Evolutionary conservation across 2,329 filamentous ascomycete species (phyloP).

Genomic region (Tolypocladium guangdongense): DNA sequence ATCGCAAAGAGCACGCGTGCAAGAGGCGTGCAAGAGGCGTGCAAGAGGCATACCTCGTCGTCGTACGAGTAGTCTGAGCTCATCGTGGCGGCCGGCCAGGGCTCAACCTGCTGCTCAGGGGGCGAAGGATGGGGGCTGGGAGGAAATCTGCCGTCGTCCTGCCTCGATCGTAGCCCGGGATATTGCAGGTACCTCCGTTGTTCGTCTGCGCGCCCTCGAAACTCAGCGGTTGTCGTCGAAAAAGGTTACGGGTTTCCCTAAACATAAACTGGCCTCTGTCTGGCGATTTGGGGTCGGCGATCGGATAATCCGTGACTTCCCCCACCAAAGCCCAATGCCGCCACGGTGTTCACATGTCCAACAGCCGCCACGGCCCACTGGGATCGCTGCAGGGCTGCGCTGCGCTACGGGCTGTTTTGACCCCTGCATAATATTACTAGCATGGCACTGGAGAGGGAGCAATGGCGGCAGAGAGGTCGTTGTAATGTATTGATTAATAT

Average conservation of each 20-base stretch:
- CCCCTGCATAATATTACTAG: no score
- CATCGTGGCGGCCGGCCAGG: slow-evolving; percentile 46
- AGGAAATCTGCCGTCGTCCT: slow-evolving; percentile 1
- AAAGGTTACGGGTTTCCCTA: neutral
- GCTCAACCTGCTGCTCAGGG: slow-evolving; percentile 20
- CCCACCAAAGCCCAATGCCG: slow-evolving; percentile 9
- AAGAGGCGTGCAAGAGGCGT: neutral
- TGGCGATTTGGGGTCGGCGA: slow-evolving; percentile 10
- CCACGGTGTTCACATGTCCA: slow-evolving; percentile 22
- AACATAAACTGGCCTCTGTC: neutral
- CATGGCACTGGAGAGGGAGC: no score
- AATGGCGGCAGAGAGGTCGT: no score
- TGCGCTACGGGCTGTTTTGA: no score
- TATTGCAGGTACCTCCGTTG: neutral
- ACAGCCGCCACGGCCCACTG: neutral
- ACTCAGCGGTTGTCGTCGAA: neutral
- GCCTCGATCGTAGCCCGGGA: neutral
- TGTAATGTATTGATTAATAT: no score
- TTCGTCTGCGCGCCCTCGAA: neutral
- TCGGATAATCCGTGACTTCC: slow-evolving; percentile 21
- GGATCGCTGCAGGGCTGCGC: no score
- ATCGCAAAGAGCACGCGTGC: neutral
- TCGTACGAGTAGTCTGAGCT: slow-evolving; percentile 97
- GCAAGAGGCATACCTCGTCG: slow-evolving; percentile 53
- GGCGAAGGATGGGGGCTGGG: neutral